Percentiles rank a stretch among this genome's conserved stretches.
These are phyloP conservation scores for Barnettozyma sucrosica DNA, from an alignment of 805 yeast species.

Conservation along the genomic window DNA sequence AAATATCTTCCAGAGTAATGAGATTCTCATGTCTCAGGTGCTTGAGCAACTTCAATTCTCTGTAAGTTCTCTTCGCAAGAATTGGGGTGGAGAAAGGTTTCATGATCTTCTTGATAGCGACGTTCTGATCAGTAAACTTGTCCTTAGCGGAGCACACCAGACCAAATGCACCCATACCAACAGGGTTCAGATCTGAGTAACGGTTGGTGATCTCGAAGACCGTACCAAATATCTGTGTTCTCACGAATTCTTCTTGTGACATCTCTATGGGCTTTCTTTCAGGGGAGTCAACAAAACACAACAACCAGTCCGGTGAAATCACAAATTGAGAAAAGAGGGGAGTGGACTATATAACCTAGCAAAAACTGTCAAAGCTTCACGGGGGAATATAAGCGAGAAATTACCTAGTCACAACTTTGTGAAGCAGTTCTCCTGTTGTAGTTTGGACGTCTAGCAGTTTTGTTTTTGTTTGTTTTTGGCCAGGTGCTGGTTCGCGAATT, in stretches of 20 bases:
- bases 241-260: conserved; percentile 25
- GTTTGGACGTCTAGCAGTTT: neutral
- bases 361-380: neutral
- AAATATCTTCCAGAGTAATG: conserved; percentile 88
- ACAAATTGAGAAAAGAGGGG: neutral
- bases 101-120: conserved; percentile 96
- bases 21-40: conserved; percentile 93
- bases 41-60: conserved; percentile 89
- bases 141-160: conserved; percentile 95
- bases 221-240: conserved; percentile 93
- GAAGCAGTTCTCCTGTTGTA: neutral
- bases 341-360: neutral
- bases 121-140: conserved; percentile 83
- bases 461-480: neutral
- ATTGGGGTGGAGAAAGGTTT: conserved; percentile 95
- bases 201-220: conserved; percentile 89
- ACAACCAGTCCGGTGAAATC: neutral
- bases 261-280: neutral
- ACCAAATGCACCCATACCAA: conserved; percentile 99
- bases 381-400: neutral
- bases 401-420: neutral
- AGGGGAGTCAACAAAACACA: neutral
- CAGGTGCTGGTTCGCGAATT: neutral
- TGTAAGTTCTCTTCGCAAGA: conserved; percentile 90
- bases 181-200: conserved; percentile 90